Evolutionary conservation across 2,329 filamentous ascomycete genomes (phyloP), one percentile per base, ranked within the genome.

Genomic region (Coleophoma eucalyptorum): DNA sequence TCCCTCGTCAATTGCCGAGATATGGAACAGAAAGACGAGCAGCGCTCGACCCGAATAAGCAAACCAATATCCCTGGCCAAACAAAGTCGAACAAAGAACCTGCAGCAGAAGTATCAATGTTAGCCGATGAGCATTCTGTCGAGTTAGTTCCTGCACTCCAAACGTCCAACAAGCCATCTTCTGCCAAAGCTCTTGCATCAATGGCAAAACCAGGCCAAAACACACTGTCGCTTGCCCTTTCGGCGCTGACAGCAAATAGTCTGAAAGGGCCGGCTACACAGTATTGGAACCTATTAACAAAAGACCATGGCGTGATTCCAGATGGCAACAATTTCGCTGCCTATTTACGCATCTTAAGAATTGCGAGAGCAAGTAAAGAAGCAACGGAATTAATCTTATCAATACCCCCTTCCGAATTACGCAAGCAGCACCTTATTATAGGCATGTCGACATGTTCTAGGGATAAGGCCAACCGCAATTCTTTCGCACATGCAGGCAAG

Each of bases 221-320:
- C 58, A 76, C 78, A 3, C 77, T 99, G 2, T 86, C 86, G 1
- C 67, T 95, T 42, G 64, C 95, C 18, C 68, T 96, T 40, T 73
- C 81, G 43, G 78, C 85, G 6, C 80, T 90, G 47, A 70, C 77
- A 12, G 76, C 80, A 32, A 77, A 84, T 32, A 78, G 80, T 47
- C 76, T 80, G 48, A 80, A 81, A 7, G 76, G 78, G 13, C 69
- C 80, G n/a, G 87, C 83, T n/a, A 69, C 79, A 48, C 77, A 77
- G 32, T 97, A 97, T 68, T 97, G 92, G 92, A 73, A 86, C 16
- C 64, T 86, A 5, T 72, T 97, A 51, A 88, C 86, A 6, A 66
- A 74, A 2, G 68, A 75, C 12, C 77, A 83, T 65, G 69, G 70
- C n/a, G 70, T 97, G 52, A 64, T 72, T 2, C 91, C 93, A 1